These are phyloP conservation scores for Nemania bipapillata DNA, from an alignment of 2,329 filamentous ascomycete genomes.

Conservation along the genomic window DNA sequence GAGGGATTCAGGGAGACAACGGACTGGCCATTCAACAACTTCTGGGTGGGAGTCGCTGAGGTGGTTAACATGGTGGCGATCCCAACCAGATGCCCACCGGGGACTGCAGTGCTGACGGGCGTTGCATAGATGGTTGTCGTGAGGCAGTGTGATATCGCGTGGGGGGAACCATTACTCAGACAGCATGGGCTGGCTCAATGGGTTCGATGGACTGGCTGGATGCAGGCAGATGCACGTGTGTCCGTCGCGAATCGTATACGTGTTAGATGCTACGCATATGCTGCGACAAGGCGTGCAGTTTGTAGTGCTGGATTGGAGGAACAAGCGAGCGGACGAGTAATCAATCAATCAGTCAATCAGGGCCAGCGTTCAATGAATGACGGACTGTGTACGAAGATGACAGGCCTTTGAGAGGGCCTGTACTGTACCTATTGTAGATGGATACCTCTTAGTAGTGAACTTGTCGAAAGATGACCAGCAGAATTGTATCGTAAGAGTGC, in stretches of 20 bases:
- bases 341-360: background rate
- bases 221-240: slow-evolving; percentile 6
- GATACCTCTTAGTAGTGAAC: slow-evolving; percentile 8
- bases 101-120: slow-evolving; percentile 39
- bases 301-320: slow-evolving; percentile 4
- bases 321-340: background rate
- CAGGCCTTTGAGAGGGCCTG: background rate
- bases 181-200: slow-evolving; percentile 23
- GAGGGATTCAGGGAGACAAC: slow-evolving; percentile 53
- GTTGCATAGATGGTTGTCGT: slow-evolving; percentile 42
- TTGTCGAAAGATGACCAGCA: slow-evolving; percentile 6
- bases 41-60: slow-evolving; percentile 66
- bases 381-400: slow-evolving; percentile 1
- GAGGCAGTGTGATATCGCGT: slow-evolving; percentile 23
- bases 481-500: background rate
- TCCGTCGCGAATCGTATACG: slow-evolving; percentile 20
- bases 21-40: slow-evolving; percentile 60
- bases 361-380: slow-evolving; percentile 3
- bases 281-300: slow-evolving; percentile 1
- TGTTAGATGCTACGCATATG: background rate
- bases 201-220: too few relatives aligned
- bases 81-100: slow-evolving; percentile 49
- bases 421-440: background rate
- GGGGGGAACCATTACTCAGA: slow-evolving; percentile 15
- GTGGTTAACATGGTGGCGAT: slow-evolving; percentile 62